Evolutionary conservation across 129 eudicot species (phyloP).

Genomic region (Heracleum sosnowskyi): DNA sequence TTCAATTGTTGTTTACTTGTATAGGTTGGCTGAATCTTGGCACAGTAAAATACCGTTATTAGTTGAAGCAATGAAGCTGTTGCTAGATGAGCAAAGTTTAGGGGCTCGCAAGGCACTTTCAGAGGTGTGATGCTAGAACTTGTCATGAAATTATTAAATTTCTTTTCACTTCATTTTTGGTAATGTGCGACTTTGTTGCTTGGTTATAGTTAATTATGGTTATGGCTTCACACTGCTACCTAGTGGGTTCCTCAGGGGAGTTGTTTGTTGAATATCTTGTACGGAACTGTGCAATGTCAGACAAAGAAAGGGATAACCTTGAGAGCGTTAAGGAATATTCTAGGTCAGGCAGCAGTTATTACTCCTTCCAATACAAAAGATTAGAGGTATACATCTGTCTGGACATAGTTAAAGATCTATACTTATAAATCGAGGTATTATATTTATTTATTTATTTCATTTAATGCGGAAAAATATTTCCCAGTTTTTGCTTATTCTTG

Average conservation of each 20-base stretch:
- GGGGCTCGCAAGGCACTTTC: conserved; percentile 92
- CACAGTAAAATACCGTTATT: conserved; percentile 67
- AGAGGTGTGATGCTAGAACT: conserved; percentile 45
- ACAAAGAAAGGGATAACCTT: conserved; percentile 43
- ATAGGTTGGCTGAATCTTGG: conserved; percentile 91
- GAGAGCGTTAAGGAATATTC: conserved; percentile 45
- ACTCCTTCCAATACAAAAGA: conserved; percentile 56
- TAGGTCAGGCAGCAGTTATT: conserved; percentile 37
- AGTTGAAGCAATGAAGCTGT: conserved; percentile 64
- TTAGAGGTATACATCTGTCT: conserved; percentile 52
- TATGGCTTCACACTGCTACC: conserved; percentile 98
- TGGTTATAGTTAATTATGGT: conserved; percentile 78
- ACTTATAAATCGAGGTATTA: background rate
- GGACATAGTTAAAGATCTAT: background rate
- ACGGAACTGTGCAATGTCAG: conserved; percentile 75
- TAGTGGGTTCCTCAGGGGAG: conserved; percentile 91
- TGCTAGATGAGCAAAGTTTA: conserved; percentile 70
- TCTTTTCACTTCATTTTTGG: background rate
- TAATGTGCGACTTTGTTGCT: conserved; percentile 14
- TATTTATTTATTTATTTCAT: background rate
- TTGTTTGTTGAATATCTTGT: conserved; percentile 88
- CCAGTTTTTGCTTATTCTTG: background rate
- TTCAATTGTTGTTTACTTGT: conserved; percentile 16
- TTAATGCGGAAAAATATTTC: background rate
- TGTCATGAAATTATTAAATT: background rate